Evolutionary conservation across 306 rosid species (phyloP), one percentile per base, ranked within the genome.

Genomic region (Gastrolobium villosum): DNA sequence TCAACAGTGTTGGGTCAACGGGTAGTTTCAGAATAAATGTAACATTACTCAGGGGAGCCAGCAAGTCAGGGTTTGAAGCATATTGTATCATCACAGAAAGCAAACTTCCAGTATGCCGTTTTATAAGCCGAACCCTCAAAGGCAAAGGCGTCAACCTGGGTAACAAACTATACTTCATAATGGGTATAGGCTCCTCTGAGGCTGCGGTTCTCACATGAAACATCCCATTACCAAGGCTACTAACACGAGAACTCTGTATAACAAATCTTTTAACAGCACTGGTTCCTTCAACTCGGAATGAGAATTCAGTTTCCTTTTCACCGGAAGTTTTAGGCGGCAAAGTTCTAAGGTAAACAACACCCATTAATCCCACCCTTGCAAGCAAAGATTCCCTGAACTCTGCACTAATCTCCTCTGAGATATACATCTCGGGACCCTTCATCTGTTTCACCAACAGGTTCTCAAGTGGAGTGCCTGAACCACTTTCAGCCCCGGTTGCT

Each of bases 31-130:
- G 72, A 79, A 81, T 67, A 83, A 95, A 95, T 7, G 90, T 88
- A 37, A 95, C 97, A 78, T 91, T 90, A 43, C 46, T 89, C 91
- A 95, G 79, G 20, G 99, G 99, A 7, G 53, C 74, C 3, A 86
- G 89, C 87, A 93, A 81, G 70, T 88, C 97, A 44, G 97, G 99
- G 82, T 88, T 93, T 5, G 87, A 83, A 43, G 80, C 91, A 69
- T 93, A 95, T 61, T 95, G 99, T 73, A 95, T 87, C 99, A 95
- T 95, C 73, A 93, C 90, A 64, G 97, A 91, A 14, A 95, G 88
- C 68, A 95, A 84, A 79, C 92, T 92, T 65, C 99, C 96, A 0
- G 93, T 91, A 54, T 87, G 98, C 8, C 98, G 96, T 83, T 91
- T 92, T 53, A 89, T 59, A 70, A 95, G 96, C 2, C 97, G 92